Evolutionary conservation across 148 eudicot genomes (phyloP).

Genomic region (Persicaria tinctoria): DNA sequence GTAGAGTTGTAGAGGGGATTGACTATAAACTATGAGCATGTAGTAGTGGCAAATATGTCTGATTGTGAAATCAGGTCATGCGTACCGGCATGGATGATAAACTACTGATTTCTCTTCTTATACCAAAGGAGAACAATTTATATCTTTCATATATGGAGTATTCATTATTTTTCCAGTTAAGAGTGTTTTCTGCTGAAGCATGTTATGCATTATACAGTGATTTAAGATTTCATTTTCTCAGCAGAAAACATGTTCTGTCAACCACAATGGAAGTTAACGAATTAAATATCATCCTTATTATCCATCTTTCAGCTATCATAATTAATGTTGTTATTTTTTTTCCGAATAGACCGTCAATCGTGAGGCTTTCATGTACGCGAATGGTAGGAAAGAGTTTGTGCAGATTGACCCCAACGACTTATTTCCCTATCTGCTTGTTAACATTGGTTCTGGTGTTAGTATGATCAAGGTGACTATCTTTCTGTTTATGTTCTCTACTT

Average conservation of each 20-base stretch:
- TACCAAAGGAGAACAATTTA: neutral
- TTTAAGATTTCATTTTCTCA: neutral
- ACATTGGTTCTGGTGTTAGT: constrained; percentile 91
- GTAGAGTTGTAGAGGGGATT: too few relatives aligned
- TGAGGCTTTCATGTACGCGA: constrained; percentile 77
- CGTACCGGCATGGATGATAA: too few relatives aligned
- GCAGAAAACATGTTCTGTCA: neutral
- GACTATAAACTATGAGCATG: too few relatives aligned
- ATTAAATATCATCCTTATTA: neutral
- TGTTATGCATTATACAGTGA: neutral
- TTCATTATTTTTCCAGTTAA: neutral
- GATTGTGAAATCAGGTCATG: neutral
- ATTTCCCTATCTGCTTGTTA: constrained; percentile 88
- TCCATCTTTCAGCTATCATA: neutral
- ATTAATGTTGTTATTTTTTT: neutral
- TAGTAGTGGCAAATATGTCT: too few relatives aligned
- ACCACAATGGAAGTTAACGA: neutral
- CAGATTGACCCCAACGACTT: constrained; percentile 77
- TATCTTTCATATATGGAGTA: neutral
- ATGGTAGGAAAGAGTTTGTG: constrained; percentile 61
- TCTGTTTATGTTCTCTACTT: constrained; percentile 4
- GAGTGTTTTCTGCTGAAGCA: neutral
- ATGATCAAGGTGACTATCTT: constrained; percentile 70
- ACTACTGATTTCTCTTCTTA: neutral
- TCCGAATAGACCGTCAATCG: constrained; percentile 57